Base-by-base conservation (phyloP, 345 rosid species). In the Hirschfeldia incana region DNA sequence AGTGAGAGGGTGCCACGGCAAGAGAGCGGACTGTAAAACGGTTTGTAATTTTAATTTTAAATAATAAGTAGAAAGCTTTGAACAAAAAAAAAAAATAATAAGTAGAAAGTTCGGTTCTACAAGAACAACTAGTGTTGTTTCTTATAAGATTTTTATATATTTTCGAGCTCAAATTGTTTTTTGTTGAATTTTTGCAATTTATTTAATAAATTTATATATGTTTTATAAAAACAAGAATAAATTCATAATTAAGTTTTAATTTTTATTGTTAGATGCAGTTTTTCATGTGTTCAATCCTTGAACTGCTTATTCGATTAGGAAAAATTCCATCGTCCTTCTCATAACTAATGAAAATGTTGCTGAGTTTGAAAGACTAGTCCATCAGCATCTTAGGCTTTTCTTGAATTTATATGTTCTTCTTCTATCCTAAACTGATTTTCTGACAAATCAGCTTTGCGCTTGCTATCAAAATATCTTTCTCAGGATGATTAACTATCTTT, bases 171-270 rank as follows among this genome's bases (percentile, higher is more conserved):
- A 15, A 51, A 51, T 13, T 46, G 3, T 51, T 13, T n/a, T n/a
- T 15, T 51, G n/a, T 15, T 51, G 6, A 49, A 2, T 51, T 66
- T 39, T 32, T 58, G 73, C 67, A 13, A 65, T 58, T 78, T 79
- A 67, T 67, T 73, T 34, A 26, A 60, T 46, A 73, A 26, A 73
- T 61, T 65, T 78, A 39, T 60, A 1, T 13, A 33, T 73, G 74
- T 60, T 67, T 79, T 69, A 36, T 70, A 73, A 72, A 58, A 72
- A 72, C 81, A 72, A 78, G 76, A 79, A 79, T 73, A 73, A 79
- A 67, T 42, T 74, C 65, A 67, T 67, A 72, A 42, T 42, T 7
- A 10, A 34, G 26, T 42, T 32, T 42, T 16, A 5, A 67, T 42
- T 12, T 78, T 66, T 58, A 71, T 73, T 27, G 57, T 4, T 13